Conservation (phyloP, 2,329 filamentous ascomycete genomes). For the Malbranchea cinnamomea region DNA sequence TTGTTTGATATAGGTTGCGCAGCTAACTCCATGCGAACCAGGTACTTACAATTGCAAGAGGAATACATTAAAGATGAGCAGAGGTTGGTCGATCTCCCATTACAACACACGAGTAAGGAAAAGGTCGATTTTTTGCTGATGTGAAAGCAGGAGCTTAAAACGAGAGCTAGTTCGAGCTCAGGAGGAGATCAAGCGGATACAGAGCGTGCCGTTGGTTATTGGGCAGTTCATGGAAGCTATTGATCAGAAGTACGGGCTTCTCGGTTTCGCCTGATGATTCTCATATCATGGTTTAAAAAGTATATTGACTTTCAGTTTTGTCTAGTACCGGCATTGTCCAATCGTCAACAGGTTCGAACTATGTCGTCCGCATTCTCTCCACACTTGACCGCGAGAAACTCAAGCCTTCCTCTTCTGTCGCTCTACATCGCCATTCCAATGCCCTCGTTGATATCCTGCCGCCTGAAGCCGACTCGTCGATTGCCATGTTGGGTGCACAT, state of each 20-base stretch:
- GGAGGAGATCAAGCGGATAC: constrained; percentile 98
- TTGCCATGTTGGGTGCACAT: constrained; percentile 90
- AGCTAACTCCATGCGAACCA: constrained; percentile 28
- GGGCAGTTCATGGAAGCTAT: constrained; percentile 99
- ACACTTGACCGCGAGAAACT: constrained; percentile 96
- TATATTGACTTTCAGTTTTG: constrained; percentile 2
- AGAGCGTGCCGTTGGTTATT: constrained; percentile 94
- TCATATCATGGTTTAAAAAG: too few relatives aligned
- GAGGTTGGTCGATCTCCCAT: constrained; percentile 37
- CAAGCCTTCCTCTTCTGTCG: constrained; percentile 94
- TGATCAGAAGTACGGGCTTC: constrained; percentile 70
- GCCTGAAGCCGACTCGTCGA: constrained; percentile 96
- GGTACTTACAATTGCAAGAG: constrained; percentile 93
- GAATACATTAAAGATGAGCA: constrained; percentile 99
- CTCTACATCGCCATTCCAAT: constrained; percentile 95
- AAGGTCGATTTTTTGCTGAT: constrained; percentile 9
- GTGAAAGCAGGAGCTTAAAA: constrained; percentile 62
- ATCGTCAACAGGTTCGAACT: constrained; percentile 95
- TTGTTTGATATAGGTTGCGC: constrained; percentile 1
- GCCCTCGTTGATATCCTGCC: constrained; percentile 95
- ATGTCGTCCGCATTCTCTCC: constrained; percentile 94
- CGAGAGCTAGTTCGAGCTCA: constrained; percentile 92
- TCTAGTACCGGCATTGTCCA: constrained; percentile 90
- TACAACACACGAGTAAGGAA: not conserved
- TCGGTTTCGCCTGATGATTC: constrained; percentile 6